phyloP scores from a whole-genome alignment of 2,329 filamentous ascomycete genomes.

The Fusarium ambrosium region DNA sequence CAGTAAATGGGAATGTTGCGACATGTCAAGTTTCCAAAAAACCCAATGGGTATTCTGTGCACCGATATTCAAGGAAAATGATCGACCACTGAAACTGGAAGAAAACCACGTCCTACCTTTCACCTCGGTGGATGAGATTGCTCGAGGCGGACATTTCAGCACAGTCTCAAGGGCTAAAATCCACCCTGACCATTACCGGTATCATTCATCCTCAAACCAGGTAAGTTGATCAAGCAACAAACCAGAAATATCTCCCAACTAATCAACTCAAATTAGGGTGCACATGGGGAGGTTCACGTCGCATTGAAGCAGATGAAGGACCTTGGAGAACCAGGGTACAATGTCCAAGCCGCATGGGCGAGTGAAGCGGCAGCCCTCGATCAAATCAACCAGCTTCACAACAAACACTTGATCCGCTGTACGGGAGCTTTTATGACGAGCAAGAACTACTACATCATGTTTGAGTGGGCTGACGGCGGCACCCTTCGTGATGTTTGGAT shows the following conservation, averaged over 20 bases:
- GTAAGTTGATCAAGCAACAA: background rate
- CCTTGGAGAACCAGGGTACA: constrained; percentile 6
- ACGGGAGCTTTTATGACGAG: constrained; percentile 19
- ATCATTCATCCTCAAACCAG: background rate
- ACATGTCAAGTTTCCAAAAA: background rate
- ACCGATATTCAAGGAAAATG: background rate
- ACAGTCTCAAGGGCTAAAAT: constrained; percentile 14
- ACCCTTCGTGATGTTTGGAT: constrained; percentile 32
- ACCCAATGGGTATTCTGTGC: constrained; percentile 17
- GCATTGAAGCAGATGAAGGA: constrained; percentile 28
- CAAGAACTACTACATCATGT: constrained; percentile 20
- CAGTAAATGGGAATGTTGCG: background rate
- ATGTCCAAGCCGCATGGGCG: background rate
- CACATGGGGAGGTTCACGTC: background rate
- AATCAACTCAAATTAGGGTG: background rate
- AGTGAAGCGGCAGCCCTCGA: constrained; percentile 19
- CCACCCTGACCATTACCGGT: background rate
- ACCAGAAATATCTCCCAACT: background rate
- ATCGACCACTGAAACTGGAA: background rate
- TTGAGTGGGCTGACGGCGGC: constrained; percentile 32
- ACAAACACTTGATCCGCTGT: constrained; percentile 23
- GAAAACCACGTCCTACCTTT: constrained; percentile 10
- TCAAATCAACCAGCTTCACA: constrained; percentile 12
- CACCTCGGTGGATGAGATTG: background rate
- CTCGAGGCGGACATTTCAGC: constrained; percentile 31